Percentiles rank a stretch among this genome's conserved stretches.
phyloP scores from a whole-genome alignment of 2,329 filamentous ascomycete genomes.

The Tolypocladium capitatum region DNA sequence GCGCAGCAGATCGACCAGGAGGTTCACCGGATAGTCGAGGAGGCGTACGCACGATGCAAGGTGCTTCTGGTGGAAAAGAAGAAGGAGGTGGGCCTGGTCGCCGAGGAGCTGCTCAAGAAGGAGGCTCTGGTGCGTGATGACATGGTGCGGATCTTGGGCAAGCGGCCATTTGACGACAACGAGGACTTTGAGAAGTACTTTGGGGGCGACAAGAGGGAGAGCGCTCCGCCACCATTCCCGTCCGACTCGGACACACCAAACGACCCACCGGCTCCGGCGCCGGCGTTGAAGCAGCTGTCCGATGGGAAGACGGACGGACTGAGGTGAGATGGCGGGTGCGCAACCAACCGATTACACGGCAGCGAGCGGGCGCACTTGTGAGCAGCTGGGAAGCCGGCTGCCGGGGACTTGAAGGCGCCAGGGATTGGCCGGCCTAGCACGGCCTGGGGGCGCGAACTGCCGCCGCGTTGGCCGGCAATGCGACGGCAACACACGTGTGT shows the following conservation, averaged over 20 bases:
- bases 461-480: not conserved
- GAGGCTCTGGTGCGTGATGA: conserved; percentile 87
- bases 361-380: not conserved
- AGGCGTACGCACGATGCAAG: conserved; percentile 84
- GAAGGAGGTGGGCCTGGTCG: conserved; percentile 74
- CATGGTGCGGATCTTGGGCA: conserved; percentile 76
- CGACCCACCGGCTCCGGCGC: conserved; percentile 23
- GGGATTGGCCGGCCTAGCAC: not conserved
- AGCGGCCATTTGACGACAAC: conserved; percentile 66
- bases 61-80: conserved; percentile 76
- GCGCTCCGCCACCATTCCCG: conserved; percentile 44
- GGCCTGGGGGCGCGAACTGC: not conserved
- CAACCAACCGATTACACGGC: not conserved
- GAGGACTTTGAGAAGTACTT: conserved; percentile 96
- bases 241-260: conserved; percentile 27
- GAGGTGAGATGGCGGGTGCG: conserved; percentile 3
- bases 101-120: conserved; percentile 84
- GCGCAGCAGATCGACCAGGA: conserved; percentile 85
- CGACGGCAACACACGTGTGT: not conserved
- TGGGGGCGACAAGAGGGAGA: conserved; percentile 42
- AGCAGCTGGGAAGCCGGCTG: not conserved
- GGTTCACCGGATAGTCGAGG: conserved; percentile 80
- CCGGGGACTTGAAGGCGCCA: not conserved
- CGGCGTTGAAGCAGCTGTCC: conserved; percentile 21
- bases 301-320: conserved; percentile 4